Evolutionary conservation across 345 rosid genomes (phyloP).

Genomic region (Eucalyptus coolabah): DNA sequence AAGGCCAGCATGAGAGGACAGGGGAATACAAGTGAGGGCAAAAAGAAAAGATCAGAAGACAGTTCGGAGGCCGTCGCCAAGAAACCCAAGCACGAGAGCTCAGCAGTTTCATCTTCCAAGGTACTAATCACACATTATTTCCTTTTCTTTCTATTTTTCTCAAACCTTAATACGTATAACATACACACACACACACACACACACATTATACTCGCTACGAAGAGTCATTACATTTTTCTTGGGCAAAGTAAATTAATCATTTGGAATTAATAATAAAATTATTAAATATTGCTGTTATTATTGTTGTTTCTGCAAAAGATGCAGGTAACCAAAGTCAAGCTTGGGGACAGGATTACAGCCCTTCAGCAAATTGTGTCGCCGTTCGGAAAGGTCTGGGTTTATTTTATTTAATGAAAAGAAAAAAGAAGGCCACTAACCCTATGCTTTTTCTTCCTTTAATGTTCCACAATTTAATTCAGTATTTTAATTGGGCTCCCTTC

Average conservation of each 20-base stretch:
- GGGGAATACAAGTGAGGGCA: constrained; percentile 35
- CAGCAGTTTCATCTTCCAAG: constrained; percentile 49
- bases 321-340: constrained; percentile 79
- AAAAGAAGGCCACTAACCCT: neutral
- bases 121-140: constrained; percentile 10
- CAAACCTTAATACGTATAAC: neutral
- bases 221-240: neutral
- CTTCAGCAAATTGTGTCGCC: constrained; percentile 98
- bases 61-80: constrained; percentile 14
- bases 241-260: neutral
- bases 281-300: neutral
- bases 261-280: neutral
- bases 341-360: constrained; percentile 74
- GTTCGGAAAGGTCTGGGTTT: constrained; percentile 67
- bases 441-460: neutral
- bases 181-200: neutral
- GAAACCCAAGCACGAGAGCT: constrained; percentile 23
- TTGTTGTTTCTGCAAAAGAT: neutral
- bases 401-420: neutral
- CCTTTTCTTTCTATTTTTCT: neutral
- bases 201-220: neutral
- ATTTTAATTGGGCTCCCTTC: neutral
- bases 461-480: neutral
- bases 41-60: constrained; percentile 52
- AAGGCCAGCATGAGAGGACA: constrained; percentile 13